phyloP scores from a whole-genome alignment of 2,329 filamentous ascomycete species.

The Nemania diffusa region DNA sequence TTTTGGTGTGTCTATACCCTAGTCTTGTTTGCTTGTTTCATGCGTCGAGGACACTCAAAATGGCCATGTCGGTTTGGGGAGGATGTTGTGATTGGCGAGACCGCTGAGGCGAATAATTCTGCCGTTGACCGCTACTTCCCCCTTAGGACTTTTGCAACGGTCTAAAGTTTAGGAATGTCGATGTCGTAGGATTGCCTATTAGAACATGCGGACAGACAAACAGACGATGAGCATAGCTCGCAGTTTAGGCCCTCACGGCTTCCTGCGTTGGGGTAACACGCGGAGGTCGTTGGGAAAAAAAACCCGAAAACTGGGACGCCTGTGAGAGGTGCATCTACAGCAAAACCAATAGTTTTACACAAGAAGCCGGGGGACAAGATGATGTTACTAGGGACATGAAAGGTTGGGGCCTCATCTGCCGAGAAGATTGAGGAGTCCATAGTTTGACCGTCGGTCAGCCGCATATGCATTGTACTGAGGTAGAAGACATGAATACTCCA shows the following conservation, averaged over 20 bases:
- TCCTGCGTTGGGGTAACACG: constrained; percentile 27
- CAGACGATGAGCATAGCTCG: constrained; percentile 17
- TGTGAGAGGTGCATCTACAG: not conserved
- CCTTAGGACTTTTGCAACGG: not conserved
- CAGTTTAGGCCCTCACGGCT: constrained; percentile 13
- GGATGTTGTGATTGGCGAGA: constrained; percentile 11
- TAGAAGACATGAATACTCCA: constrained; percentile 15
- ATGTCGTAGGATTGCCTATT: not conserved
- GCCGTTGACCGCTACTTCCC: constrained; percentile 32
- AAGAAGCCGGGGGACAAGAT: constrained; percentile 11
- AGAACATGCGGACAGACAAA: constrained; percentile 17
- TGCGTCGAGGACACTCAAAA: constrained; percentile 10
- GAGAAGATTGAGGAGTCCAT: constrained; percentile 10
- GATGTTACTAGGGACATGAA: not conserved
- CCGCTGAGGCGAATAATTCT: constrained; percentile 5
- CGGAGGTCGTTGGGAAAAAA: constrained; percentile 1
- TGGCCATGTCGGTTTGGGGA: constrained; percentile 1
- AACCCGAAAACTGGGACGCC: not conserved
- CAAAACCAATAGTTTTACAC: constrained; percentile 19
- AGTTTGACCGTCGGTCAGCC: constrained; percentile 16
- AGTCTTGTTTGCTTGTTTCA: constrained; percentile 26
- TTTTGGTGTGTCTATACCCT: constrained; percentile 6
- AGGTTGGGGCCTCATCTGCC: constrained; percentile 15
- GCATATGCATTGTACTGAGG: constrained; percentile 27
- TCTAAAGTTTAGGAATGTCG: constrained; percentile 16